phyloP scores from a whole-genome alignment of 805 yeast genomes.

The Metschnikowia bowlesiae region DNA sequence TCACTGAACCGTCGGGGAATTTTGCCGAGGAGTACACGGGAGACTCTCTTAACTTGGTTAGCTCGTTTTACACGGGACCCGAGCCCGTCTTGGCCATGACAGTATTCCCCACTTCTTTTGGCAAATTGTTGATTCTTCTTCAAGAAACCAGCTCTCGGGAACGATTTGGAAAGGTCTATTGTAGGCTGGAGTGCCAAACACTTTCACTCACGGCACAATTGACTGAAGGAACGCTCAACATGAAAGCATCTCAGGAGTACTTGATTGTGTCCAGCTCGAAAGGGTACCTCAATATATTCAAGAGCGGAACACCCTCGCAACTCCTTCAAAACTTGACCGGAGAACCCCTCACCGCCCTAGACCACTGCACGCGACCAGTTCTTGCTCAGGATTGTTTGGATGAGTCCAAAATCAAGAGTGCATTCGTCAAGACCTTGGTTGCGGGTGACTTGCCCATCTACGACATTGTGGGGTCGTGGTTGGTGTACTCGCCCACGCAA shows the following conservation, averaged over 20 bases:
- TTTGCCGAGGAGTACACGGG: conserved; percentile 6
- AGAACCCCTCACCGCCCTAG: neutral
- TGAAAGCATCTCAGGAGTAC: conserved; percentile 11
- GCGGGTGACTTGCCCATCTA: conserved; percentile 39
- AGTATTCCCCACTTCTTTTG: conserved; percentile 5
- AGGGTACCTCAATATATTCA: conserved; percentile 11
- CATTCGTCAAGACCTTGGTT: conserved; percentile 29
- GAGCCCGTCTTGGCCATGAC: conserved; percentile 12
- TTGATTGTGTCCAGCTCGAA: conserved; percentile 6
- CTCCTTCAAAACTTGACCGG: neutral
- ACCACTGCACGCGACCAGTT: conserved; percentile 8
- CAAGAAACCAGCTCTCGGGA: neutral
- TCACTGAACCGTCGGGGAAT: neutral
- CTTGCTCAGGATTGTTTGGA: conserved; percentile 3
- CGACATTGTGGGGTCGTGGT: conserved; percentile 48
- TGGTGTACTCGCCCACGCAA: conserved; percentile 43
- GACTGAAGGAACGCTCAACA: conserved; percentile 2
- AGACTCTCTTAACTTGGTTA: conserved; percentile 9
- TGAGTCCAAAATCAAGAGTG: neutral
- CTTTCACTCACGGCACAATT: neutral
- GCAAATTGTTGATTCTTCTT: conserved; percentile 4
- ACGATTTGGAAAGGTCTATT: neutral
- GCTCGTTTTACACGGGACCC: conserved; percentile 3
- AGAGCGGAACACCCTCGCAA: neutral
- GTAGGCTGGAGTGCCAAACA: neutral